Conservation (phyloP, 768 basidiomycete genomes). For the Aureoboletus auriporus region DNA sequence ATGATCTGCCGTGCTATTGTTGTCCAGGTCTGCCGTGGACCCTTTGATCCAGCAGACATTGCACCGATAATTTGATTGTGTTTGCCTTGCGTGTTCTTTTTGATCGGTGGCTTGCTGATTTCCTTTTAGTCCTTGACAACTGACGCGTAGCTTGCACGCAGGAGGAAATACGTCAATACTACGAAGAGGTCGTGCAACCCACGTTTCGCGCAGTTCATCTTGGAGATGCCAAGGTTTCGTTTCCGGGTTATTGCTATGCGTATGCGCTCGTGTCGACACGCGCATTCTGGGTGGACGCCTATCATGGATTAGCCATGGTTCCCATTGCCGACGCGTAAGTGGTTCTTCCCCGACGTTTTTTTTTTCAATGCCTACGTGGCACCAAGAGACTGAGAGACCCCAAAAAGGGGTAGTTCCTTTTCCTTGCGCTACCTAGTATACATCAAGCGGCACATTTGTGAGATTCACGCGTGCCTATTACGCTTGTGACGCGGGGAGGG, state of each 20-base stretch:
- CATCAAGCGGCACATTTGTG: slow-evolving; percentile 7
- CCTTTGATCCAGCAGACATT: slow-evolving; percentile 14
- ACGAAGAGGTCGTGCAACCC: slow-evolving; percentile 26
- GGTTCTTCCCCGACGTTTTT: not conserved
- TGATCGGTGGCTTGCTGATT: slow-evolving; percentile 5
- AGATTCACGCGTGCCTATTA: slow-evolving; percentile 16
- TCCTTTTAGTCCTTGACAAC: slow-evolving; percentile 7
- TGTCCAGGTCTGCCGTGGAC: slow-evolving; percentile 4
- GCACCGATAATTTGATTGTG: slow-evolving; percentile 1
- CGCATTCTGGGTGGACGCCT: slow-evolving; percentile 80
- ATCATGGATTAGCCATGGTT: slow-evolving; percentile 77
- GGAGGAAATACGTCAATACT: slow-evolving; percentile 35
- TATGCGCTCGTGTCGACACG: slow-evolving; percentile 73
- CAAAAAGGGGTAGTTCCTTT: slow-evolving; percentile 4
- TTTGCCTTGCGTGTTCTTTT: slow-evolving; percentile 10
- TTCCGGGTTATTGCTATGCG: slow-evolving; percentile 29
- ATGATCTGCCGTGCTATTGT: slow-evolving; percentile 2
- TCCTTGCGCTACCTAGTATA: not conserved
- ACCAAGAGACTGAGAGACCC: not conserved
- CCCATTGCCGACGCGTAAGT: slow-evolving; percentile 81
- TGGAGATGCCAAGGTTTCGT: slow-evolving; percentile 14
- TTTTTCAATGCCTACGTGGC: too few species aligned
- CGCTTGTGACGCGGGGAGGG: slow-evolving; percentile 4
- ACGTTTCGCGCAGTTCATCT: slow-evolving; percentile 17
- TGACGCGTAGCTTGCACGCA: slow-evolving; percentile 19